These are phyloP conservation scores for Talaromyces nanjingensis DNA, from an alignment of 495 filamentous ascomycete species.

Conservation along the genomic window DNA sequence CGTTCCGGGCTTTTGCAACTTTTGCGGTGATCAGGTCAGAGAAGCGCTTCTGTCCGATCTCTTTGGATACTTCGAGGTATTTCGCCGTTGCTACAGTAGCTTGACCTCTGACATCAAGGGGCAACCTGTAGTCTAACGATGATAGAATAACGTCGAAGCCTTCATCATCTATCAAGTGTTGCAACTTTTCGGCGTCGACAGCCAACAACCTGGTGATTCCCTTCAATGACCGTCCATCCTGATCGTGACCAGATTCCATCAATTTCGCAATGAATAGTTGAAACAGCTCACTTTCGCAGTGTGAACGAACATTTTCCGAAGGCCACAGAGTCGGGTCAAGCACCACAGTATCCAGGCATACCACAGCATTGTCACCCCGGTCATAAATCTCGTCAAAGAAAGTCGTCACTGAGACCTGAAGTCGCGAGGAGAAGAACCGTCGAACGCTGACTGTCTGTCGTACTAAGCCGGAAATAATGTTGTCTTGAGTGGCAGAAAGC, in stretches of 20 bases:
- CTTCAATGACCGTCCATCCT: slow-evolving; percentile 53
- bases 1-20: slow-evolving; percentile 43
- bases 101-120: slow-evolving; percentile 59
- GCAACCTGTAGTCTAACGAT: slow-evolving; percentile 69
- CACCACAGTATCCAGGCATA: slow-evolving; percentile 48
- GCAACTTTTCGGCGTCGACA: slow-evolving; percentile 50
- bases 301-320: slow-evolving; percentile 37
- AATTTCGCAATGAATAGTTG: slow-evolving; percentile 58
- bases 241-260: slow-evolving; percentile 53
- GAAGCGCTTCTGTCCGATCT: slow-evolving; percentile 58
- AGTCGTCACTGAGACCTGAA: slow-evolving; percentile 43
- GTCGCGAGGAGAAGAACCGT: slow-evolving; percentile 41
- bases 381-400: slow-evolving; percentile 53
- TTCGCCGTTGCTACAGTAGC: slow-evolving; percentile 71
- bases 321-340: slow-evolving; percentile 54
- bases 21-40: slow-evolving; percentile 56
- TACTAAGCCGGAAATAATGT: slow-evolving; percentile 54
- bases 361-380: slow-evolving; percentile 54
- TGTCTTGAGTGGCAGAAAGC: slow-evolving; percentile 41
- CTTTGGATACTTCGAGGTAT: slow-evolving; percentile 68
- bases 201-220: slow-evolving; percentile 56
- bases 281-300: slow-evolving; percentile 56
- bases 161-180: slow-evolving; percentile 65
- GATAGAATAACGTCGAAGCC: slow-evolving; percentile 71
- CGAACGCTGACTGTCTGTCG: slow-evolving; percentile 49